These are phyloP conservation scores for Grammothele lineata DNA, from an alignment of 768 basidiomycete species.

Conservation along the genomic window DNA sequence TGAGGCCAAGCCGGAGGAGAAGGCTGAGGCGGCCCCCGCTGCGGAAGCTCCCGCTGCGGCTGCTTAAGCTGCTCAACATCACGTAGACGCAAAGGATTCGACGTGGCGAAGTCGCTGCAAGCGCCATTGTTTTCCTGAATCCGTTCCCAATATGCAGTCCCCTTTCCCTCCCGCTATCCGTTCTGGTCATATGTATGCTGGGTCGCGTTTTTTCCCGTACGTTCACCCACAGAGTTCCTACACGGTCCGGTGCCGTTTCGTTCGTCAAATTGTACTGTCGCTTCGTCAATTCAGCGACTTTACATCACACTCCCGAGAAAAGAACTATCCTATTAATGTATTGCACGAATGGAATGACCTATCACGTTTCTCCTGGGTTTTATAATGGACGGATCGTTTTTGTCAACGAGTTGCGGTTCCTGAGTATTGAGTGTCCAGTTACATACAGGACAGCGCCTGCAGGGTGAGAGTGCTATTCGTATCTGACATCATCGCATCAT, in stretches of 20 bases:
- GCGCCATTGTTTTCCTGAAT: slow-evolving; percentile 6
- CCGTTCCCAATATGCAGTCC: slow-evolving; percentile 18
- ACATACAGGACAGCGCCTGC: too few species aligned
- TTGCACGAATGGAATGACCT: slow-evolving; percentile 14
- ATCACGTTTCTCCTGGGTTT: slow-evolving; percentile 1
- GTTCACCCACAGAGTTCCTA: slow-evolving; percentile 16
- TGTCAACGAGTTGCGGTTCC: neutral
- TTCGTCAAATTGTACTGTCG: slow-evolving; percentile 24
- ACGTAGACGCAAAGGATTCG: slow-evolving; percentile 8
- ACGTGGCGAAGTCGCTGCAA: slow-evolving; percentile 1
- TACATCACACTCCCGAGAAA: slow-evolving; percentile 6
- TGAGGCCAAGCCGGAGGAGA: slow-evolving; percentile 16
- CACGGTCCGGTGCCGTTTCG: slow-evolving; percentile 29
- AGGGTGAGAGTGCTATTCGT: too few species aligned
- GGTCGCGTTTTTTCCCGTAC: slow-evolving; percentile 22
- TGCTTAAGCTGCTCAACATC: slow-evolving; percentile 14
- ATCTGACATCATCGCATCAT: too few species aligned
- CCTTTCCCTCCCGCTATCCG: slow-evolving; percentile 3
- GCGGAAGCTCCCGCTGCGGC: slow-evolving; percentile 17
- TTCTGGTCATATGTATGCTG: slow-evolving; percentile 9
- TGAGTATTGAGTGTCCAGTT: too few species aligned
- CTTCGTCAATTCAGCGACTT: slow-evolving; percentile 20
- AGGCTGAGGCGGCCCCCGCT: slow-evolving; percentile 14
- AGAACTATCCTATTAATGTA: slow-evolving; percentile 9
- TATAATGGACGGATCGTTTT: neutral